phyloP scores from a whole-genome alignment of 805 yeast genomes.

The Pichia nakasei region DNA sequence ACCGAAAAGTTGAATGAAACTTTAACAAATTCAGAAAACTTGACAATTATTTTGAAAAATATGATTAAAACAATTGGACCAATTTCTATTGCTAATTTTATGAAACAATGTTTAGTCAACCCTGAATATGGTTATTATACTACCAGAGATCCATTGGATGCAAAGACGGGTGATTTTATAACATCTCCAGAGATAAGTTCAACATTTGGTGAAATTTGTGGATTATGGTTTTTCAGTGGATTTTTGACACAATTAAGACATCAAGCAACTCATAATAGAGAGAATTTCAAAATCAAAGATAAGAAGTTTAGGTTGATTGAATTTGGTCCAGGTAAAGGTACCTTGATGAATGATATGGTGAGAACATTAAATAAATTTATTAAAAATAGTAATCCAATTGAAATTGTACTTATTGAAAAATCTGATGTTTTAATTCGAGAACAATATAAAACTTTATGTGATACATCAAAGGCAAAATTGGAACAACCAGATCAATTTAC shows the following conservation, averaged over 20 bases:
- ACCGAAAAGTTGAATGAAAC: conserved; percentile 1
- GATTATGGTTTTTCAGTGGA: conserved; percentile 54
- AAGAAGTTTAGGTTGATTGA: conserved; percentile 49
- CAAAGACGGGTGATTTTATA: conserved; percentile 56
- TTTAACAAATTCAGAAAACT: conserved; percentile 6
- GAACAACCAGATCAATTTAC: conserved; percentile 27
- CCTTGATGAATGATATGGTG: conserved; percentile 61
- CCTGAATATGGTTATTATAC: conserved; percentile 76
- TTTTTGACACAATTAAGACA: conserved; percentile 55
- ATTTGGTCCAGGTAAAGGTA: conserved; percentile 83
- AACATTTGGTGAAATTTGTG: conserved; percentile 79
- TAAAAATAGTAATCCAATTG: conserved; percentile 28
- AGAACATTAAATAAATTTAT: conserved; percentile 36
- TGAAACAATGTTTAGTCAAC: conserved; percentile 75
- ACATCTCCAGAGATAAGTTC: conserved; percentile 86
- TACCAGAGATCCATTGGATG: conserved; percentile 55
- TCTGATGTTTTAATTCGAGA: conserved; percentile 51
- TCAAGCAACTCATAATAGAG: conserved; percentile 15
- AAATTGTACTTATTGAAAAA: conserved; percentile 60
- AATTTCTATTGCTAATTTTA: conserved; percentile 58
- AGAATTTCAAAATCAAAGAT: conserved; percentile 17
- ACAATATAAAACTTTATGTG: conserved; percentile 47
- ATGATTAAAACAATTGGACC: conserved; percentile 69
- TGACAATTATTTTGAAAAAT: conserved; percentile 31
- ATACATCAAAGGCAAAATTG: conserved; percentile 11